Evolutionary conservation across 495 filamentous ascomycete species (phyloP), one percentile per base, ranked within the genome.

Genomic region (Penicillium crystallinum): DNA sequence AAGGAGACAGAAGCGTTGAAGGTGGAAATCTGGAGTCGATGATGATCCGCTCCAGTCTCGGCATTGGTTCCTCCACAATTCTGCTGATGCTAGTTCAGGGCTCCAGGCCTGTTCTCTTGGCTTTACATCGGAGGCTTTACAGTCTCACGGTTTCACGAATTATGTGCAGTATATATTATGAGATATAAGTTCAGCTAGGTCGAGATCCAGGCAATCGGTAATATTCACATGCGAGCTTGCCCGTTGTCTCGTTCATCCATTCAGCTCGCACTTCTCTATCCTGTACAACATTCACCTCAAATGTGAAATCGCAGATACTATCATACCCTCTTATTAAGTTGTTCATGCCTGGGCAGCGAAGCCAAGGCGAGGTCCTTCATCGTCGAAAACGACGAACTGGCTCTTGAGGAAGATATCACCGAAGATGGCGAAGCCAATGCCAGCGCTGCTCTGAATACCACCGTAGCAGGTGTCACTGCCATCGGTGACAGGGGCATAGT

Each of bases 341-440:
- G 42, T 34, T 51, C 64, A 71, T 42, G 68, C 62, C 66, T 74
- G 71, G 18, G 68, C 49, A 8, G 85, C 86, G 66, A 88, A 84
- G 8, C 85, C 87, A 39, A 89, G 64, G 45, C 73, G 64, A 19
- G 80, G 79, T 6, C 65, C 73, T 27, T 70, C 70, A 29, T 75
- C 72, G 49, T 91, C 81, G 57, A 91, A 91, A 4, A 93, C 82
- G 17, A 85, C 87, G 61, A 86, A 90, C 56, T 88, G 83, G 53
- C 80, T 79, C 77, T 91, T 91, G 54, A 93, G 77, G 60, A 88
- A 88, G 40, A 90, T 77, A 53, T 91, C 88, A 35, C 88, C 88
- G 46, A 85, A 83, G 66, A 93, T 89, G 50, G 77, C 77, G 62
- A 88, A 81, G 19, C 75, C 80, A 22, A 88, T 74, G 44, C 81